Evolutionary conservation across 176 grass and related monocot genomes (phyloP).

Genomic region (Oryza glaberrima): DNA sequence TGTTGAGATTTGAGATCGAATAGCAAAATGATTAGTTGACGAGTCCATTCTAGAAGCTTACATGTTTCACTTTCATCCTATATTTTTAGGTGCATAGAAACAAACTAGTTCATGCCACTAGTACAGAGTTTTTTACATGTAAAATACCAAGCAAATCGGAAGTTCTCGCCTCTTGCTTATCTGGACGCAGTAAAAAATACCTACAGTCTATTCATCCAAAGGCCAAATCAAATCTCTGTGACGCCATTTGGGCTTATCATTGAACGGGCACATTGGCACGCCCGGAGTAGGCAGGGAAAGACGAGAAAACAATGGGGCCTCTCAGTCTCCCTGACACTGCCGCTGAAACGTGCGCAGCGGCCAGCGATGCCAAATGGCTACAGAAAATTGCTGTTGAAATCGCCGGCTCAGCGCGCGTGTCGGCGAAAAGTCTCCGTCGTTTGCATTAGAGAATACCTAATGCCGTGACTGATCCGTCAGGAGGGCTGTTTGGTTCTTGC

Average conservation of each 20-base stretch:
- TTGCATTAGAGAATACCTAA: conserved; percentile 2
- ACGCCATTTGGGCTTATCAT: neutral
- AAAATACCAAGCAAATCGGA: conserved; percentile 5
- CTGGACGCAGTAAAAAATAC: neutral
- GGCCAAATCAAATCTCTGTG: neutral
- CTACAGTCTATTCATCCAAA: neutral
- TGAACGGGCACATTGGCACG: conserved; percentile 7
- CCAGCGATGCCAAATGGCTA: neutral
- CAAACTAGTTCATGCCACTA: neutral
- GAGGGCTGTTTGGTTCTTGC: neutral
- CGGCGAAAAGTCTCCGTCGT: conserved; percentile 22
- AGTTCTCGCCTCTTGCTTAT: neutral
- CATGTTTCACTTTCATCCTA: neutral
- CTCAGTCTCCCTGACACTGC: neutral
- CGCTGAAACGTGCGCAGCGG: conserved; percentile 1
- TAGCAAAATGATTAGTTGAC: conserved; percentile 7
- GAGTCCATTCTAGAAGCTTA: conserved; percentile 27
- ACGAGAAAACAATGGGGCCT: neutral
- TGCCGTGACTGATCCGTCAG: neutral
- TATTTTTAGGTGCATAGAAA: neutral
- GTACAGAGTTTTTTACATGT: neutral
- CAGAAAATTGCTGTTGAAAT: conserved; percentile 13
- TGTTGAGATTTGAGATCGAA: neutral
- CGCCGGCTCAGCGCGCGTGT: conserved; percentile 20
- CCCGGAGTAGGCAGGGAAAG: neutral